phyloP scores from a whole-genome alignment of 495 filamentous ascomycete species.

The Margaritispora aquatica region DNA sequence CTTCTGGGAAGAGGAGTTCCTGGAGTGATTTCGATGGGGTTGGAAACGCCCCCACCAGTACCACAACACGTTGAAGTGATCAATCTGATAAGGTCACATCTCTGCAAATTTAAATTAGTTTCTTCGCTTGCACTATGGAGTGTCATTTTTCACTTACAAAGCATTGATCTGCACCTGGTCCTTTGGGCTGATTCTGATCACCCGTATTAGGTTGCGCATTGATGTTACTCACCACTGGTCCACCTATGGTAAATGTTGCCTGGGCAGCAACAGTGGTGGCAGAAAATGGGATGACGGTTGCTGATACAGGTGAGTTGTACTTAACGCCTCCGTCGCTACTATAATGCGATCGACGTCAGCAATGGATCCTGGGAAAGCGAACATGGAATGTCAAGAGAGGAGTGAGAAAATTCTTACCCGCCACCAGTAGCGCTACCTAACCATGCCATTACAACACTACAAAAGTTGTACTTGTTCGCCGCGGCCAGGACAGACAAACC shows the following conservation, averaged over 20 bases:
- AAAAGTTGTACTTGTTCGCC: too few species aligned
- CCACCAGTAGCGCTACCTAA: too few species aligned
- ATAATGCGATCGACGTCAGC: too few species aligned
- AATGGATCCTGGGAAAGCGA: too few species aligned
- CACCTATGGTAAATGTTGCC: background rate
- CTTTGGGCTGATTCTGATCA: background rate
- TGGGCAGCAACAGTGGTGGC: background rate
- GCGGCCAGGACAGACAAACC: too few species aligned
- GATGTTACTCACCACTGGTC: background rate
- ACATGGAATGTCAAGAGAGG: too few species aligned
- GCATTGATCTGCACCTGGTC: background rate
- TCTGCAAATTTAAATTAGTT: background rate
- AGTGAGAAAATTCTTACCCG: too few species aligned
- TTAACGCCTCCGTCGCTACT: too few species aligned
- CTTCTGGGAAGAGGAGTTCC: background rate
- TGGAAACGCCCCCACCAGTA: constrained; percentile 1
- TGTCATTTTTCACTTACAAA: background rate
- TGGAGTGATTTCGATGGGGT: background rate
- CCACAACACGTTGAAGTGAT: constrained; percentile 3
- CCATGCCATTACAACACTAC: too few species aligned
- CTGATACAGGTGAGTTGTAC: background rate
- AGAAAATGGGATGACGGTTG: constrained; percentile 1
- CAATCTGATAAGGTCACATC: background rate
- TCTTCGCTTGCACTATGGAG: background rate
- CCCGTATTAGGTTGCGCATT: background rate